Base-by-base conservation (phyloP, 2,329 filamentous ascomycete genomes). In the Cryphonectria carpinicola region DNA sequence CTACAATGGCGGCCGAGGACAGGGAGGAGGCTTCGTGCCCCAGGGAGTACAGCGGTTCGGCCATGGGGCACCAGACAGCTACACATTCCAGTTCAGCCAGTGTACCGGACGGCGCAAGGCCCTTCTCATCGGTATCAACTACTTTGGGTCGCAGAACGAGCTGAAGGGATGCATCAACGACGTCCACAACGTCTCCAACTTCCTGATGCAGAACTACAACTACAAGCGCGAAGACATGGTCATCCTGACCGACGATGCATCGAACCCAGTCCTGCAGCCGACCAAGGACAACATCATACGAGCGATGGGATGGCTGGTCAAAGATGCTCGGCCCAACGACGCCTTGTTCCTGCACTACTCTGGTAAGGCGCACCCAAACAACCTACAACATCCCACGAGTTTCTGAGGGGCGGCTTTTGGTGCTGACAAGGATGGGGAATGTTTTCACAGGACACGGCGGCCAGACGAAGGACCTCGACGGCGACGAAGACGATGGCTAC, bases 221-320 rank as follows among this genome's bases (percentile, higher is more conserved):
- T 94, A 94, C 81, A 91, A 89, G 84, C 84, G 90, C 72, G 92
- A 94, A 81, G 92, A 94, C 76, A 94, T 94, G 91, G 91, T 94
- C 60, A 88, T 91, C 69, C 82, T 94, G 80, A 94, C 92, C 19
- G 92, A 94, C 75, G 92, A 94, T 80, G 89, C 92, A 80, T 84
- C 85, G 74, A 88, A 93, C 76, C 88, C 89, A 3, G 87, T 90
- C 80, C 89, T 90, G 81, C 87, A 89, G 78, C 92, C 92, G 10
- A 94, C 92, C n/a, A 92, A 91, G 79, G 85, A 85, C 64, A 94
- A 94, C 80, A 93, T 94, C 66, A 79, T 93, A 71, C 85, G 90
- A 52, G 92, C 91, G 39, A 92, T 94, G 90, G 85, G 89, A 72
- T 94, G 92, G 92, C 84, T 94, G 22, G 90, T 94, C 37, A 87